These are phyloP conservation scores for Hypoxylon rubiginosum DNA, from an alignment of 2,329 filamentous ascomycete species.

Conservation along the genomic window DNA sequence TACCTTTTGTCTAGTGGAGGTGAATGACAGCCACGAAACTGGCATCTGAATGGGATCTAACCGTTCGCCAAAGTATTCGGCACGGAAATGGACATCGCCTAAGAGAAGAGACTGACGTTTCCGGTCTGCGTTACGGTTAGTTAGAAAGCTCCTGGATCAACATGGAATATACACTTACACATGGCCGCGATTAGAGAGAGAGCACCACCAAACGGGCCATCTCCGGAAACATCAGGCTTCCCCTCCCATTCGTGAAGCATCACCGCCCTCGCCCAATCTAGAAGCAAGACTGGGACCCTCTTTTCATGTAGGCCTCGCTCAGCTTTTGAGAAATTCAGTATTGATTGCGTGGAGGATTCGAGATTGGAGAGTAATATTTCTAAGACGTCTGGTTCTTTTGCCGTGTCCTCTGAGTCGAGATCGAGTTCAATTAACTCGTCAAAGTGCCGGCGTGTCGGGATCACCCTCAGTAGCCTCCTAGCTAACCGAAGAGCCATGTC, in stretches of 20 bases:
- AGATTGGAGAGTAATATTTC: slow-evolving; percentile 66
- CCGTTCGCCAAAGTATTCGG: slow-evolving; percentile 80
- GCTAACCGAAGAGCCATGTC: slow-evolving; percentile 71
- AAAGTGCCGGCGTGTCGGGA: slow-evolving; percentile 66
- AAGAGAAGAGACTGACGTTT: slow-evolving; percentile 74
- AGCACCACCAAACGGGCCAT: slow-evolving; percentile 81
- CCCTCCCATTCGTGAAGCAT: slow-evolving; percentile 87
- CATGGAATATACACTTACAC: slow-evolving; percentile 65
- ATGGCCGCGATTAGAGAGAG: slow-evolving; percentile 79
- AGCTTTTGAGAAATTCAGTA: slow-evolving; percentile 63
- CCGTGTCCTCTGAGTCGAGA: slow-evolving; percentile 51
- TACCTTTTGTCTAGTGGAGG: slow-evolving; percentile 70
- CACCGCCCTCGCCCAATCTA: slow-evolving; percentile 81
- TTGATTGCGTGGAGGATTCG: slow-evolving; percentile 62
- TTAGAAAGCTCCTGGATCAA: slow-evolving; percentile 19
- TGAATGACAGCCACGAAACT: slow-evolving; percentile 75
- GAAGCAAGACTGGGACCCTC: slow-evolving; percentile 66
- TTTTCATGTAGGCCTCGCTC: slow-evolving; percentile 70
- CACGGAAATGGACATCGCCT: slow-evolving; percentile 77
- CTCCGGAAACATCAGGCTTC: slow-evolving; percentile 75
- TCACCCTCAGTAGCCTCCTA: slow-evolving; percentile 69
- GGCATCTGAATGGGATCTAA: slow-evolving; percentile 83
- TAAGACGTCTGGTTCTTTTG: slow-evolving; percentile 59
- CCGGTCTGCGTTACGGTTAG: slow-evolving; percentile 63
- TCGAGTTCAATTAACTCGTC: slow-evolving; percentile 59